A percentile compares a stretch with the other conserved stretches of the same genome.
Evolutionary conservation across 306 rosid genomes (phyloP).

Genomic region (Acacia melanoxylon): DNA sequence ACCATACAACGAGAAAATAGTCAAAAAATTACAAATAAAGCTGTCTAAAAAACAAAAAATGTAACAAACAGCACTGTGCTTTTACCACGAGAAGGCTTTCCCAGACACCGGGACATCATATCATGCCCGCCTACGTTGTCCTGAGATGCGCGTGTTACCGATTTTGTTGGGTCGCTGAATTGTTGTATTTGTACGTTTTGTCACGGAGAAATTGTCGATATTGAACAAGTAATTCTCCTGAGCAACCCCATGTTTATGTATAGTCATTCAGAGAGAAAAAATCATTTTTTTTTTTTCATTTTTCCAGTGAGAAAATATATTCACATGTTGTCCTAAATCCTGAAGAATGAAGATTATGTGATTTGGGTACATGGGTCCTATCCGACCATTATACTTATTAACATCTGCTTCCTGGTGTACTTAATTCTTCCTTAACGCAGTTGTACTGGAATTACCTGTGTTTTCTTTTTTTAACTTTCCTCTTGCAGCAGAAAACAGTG

Average conservation of each 20-base stretch:
- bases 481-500: constrained; percentile 11
- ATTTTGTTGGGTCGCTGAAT: constrained; percentile 17
- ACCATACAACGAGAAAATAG: constrained; percentile 29
- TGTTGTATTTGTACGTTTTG: constrained; percentile 35
- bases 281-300: constrained; percentile 3
- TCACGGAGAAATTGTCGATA: constrained; percentile 38
- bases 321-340: constrained; percentile 14
- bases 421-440: background rate
- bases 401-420: background rate
- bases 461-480: background rate
- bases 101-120: constrained; percentile 8
- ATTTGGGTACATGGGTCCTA: background rate
- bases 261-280: constrained; percentile 2
- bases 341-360: constrained; percentile 2
- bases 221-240: constrained; percentile 18
- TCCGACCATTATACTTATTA: background rate
- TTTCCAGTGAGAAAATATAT: constrained; percentile 5
- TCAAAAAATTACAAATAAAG: constrained; percentile 2
- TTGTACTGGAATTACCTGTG: constrained; percentile 11
- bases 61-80: background rate
- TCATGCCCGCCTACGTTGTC: constrained; percentile 4
- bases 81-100: constrained; percentile 28
- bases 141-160: constrained; percentile 27
- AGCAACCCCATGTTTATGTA: constrained; percentile 31
- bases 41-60: constrained; percentile 14